Evolutionary conservation across 192 early-diverging fungal genomes (phyloP).

Genomic region (Coemansia umbellata): DNA sequence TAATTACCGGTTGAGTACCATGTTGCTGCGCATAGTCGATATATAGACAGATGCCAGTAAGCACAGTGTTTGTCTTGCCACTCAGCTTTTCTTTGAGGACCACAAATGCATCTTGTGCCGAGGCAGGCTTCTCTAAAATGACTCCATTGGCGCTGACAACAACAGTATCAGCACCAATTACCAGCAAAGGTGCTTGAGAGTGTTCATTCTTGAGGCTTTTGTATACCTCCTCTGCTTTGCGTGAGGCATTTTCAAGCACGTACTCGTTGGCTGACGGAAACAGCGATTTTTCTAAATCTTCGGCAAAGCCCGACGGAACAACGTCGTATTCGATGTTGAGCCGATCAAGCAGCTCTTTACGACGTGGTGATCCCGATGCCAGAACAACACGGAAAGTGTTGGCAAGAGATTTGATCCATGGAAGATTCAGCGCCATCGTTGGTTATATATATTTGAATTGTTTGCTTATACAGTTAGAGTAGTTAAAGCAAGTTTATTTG

Average conservation of each 20-base stretch:
- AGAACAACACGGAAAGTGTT: conserved; percentile 57
- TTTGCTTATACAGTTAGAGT: no score
- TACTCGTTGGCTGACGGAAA: conserved; percentile 61
- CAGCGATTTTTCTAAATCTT: conserved; percentile 68
- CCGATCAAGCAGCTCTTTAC: conserved; percentile 65
- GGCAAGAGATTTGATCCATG: conserved; percentile 16
- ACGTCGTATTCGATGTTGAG: conserved; percentile 59
- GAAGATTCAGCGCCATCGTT: no score
- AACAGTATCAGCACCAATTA: conserved; percentile 85
- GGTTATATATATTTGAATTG: no score
- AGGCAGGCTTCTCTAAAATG: conserved; percentile 82
- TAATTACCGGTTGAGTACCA: conserved; percentile 2
- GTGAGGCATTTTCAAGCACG: conserved; percentile 64
- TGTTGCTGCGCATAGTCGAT: background rate
- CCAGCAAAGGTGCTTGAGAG: conserved; percentile 50
- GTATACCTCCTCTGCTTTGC: conserved; percentile 71
- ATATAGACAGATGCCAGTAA: conserved; percentile 69
- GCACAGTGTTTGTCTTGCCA: conserved; percentile 63
- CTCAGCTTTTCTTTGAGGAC: conserved; percentile 59
- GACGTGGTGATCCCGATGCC: conserved; percentile 77
- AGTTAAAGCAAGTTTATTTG: no score
- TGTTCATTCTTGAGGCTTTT: conserved; percentile 38
- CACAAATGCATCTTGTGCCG: conserved; percentile 53
- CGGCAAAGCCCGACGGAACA: conserved; percentile 69
- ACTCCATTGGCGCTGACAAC: conserved; percentile 54